Conservation (phyloP, 805 yeast genomes). For the Priceomyces fermenticarens region DNA sequence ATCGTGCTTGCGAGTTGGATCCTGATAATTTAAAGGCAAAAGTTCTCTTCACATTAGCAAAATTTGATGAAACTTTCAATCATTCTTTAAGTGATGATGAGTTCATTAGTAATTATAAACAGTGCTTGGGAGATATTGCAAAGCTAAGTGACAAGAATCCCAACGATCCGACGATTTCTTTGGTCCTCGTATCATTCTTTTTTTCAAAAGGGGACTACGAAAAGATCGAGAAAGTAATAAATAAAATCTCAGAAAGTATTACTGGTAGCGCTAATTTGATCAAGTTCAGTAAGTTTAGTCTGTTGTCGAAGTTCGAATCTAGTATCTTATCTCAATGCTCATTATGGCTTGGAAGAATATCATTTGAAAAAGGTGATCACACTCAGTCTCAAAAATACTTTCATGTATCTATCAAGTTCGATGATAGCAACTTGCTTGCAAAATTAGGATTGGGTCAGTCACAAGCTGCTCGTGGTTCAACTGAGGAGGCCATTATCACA, state of each 20-base stretch:
- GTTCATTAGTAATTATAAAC: slow-evolving; percentile 57
- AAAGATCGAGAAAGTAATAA: slow-evolving; percentile 54
- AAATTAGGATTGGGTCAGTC: slow-evolving; percentile 85
- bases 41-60: slow-evolving; percentile 62
- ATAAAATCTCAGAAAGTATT: slow-evolving; percentile 38
- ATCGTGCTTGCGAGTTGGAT: slow-evolving; percentile 66
- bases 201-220: slow-evolving; percentile 66
- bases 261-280: slow-evolving; percentile 14
- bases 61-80: slow-evolving; percentile 61
- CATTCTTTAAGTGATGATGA: slow-evolving; percentile 55
- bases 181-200: slow-evolving; percentile 66
- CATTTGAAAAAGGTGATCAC: slow-evolving; percentile 57
- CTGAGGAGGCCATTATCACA: slow-evolving; percentile 82
- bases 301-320: slow-evolving; percentile 25
- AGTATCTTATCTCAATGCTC: slow-evolving; percentile 34
- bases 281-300: slow-evolving; percentile 14
- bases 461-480: slow-evolving; percentile 66
- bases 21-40: slow-evolving; percentile 59
- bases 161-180: slow-evolving; percentile 58
- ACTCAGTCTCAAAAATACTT: slow-evolving; percentile 71
- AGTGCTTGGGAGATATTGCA: slow-evolving; percentile 51
- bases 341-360: slow-evolving; percentile 85
- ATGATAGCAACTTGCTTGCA: slow-evolving; percentile 65
- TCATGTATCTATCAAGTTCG: slow-evolving; percentile 64
- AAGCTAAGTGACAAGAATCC: slow-evolving; percentile 37